Conservation (phyloP, 805 yeast genomes). For the Blastobotrys chiropterorum region DNA sequence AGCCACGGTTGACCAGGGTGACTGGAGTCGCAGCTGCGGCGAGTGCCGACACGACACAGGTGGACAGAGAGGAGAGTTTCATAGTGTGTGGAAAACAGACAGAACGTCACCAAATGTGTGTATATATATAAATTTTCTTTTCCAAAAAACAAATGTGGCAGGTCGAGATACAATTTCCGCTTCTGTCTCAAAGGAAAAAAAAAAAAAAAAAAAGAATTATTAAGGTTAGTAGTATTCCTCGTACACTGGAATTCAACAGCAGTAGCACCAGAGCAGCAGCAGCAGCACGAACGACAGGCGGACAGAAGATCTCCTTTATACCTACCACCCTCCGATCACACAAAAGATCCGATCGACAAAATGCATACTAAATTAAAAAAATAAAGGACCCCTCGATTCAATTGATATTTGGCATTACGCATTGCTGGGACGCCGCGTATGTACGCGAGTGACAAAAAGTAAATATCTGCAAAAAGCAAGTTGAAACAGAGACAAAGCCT, state of each 20-base stretch:
- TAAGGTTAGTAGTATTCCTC: neutral
- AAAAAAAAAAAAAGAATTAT: too few species aligned
- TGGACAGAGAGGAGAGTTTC: neutral
- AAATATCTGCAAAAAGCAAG: neutral
- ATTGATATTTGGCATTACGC: neutral
- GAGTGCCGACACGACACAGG: neutral
- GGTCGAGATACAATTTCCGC: neutral
- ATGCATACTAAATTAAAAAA: neutral
- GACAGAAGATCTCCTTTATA: neutral
- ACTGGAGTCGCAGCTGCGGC: neutral
- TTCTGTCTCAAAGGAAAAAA: neutral
- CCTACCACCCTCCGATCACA: neutral
- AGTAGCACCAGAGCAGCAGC: too few species aligned
- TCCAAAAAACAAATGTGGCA: neutral
- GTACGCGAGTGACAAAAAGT: neutral
- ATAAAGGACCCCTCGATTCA: neutral
- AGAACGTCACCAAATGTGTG: neutral
- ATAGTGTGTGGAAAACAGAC: neutral
- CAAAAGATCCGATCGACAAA: neutral
- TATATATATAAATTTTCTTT: too few species aligned
- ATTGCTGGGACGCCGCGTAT: neutral
- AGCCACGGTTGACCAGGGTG: neutral
- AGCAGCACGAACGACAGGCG: too few species aligned
- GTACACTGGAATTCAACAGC: neutral
- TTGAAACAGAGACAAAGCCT: neutral